These are phyloP conservation scores for Fagopyrum tataricum DNA, from an alignment of 148 eudicot species.

Conservation along the genomic window DNA sequence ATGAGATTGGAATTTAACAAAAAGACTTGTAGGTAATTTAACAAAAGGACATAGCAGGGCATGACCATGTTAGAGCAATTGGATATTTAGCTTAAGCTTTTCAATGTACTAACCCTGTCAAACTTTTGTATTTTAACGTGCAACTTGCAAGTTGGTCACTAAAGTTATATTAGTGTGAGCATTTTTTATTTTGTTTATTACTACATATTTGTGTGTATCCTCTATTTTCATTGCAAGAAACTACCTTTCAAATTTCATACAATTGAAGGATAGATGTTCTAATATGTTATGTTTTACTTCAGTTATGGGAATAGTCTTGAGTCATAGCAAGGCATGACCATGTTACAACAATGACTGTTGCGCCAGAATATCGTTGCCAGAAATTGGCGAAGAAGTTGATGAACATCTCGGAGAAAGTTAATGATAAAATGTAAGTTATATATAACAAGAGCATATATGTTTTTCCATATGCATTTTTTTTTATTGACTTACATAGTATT, in stretches of 20 bases:
- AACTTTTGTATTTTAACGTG: no score
- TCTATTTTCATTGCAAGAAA: no score
- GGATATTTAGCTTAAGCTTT: no score
- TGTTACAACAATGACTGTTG: constrained; percentile 93
- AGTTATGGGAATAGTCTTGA: constrained; percentile 99
- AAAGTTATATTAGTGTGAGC: no score
- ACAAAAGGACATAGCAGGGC: no score
- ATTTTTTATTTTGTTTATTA: no score
- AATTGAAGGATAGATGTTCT: background rate
- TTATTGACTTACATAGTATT: background rate
- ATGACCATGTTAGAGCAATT: no score
- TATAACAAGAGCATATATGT: background rate
- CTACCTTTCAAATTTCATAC: background rate
- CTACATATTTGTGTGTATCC: no score
- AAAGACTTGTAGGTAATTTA: no score
- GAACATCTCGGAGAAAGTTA: constrained; percentile 82
- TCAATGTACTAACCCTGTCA: no score
- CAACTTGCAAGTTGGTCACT: no score
- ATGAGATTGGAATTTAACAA: no score
- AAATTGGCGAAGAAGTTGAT: constrained; percentile 87
- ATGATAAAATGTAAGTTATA: constrained; percentile 73
- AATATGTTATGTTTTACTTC: constrained; percentile 14
- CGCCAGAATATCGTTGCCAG: constrained; percentile 92
- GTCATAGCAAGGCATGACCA: constrained; percentile 99
- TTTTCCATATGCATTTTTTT: background rate